These are phyloP conservation scores for Talaromyces pinophilus DNA, from an alignment of 2,329 filamentous ascomycete species.

Conservation along the genomic window DNA sequence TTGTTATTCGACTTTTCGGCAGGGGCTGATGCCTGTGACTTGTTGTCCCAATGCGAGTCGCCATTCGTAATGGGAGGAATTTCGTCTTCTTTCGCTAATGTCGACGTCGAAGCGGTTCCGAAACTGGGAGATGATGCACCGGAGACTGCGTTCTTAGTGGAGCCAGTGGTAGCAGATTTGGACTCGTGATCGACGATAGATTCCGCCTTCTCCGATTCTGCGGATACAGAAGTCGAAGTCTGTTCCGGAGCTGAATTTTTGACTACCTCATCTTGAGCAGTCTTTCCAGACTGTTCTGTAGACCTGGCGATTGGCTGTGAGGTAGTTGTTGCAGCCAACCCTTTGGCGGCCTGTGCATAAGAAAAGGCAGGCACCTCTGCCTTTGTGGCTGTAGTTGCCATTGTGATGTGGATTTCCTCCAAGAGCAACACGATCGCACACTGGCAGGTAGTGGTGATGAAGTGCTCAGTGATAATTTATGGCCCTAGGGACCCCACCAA, in stretches of 20 bases:
- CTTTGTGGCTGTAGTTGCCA: conserved; percentile 46
- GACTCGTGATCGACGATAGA: conserved; percentile 35
- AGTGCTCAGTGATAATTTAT: conserved; percentile 14
- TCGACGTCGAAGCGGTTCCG: conserved; percentile 55
- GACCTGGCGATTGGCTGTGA: conserved; percentile 49
- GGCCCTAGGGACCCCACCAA: conserved; percentile 22
- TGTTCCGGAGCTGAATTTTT: conserved; percentile 33
- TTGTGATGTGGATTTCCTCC: conserved; percentile 27
- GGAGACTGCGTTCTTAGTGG: conserved; percentile 40
- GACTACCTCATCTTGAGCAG: conserved; percentile 34
- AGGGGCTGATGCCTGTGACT: conserved; percentile 63
- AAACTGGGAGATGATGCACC: conserved; percentile 57
- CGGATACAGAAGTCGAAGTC: conserved; percentile 44
- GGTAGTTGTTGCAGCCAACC: conserved; percentile 56
- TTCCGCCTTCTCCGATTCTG: conserved; percentile 49
- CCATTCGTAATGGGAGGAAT: conserved; percentile 63
- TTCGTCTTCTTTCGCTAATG: conserved; percentile 61
- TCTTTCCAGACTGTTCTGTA: conserved; percentile 34
- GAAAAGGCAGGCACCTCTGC: conserved; percentile 68
- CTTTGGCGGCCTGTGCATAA: conserved; percentile 93
- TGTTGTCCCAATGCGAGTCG: conserved; percentile 68
- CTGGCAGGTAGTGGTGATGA: conserved; percentile 20
- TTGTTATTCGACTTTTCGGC: conserved; percentile 55
- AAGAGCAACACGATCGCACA: conserved; percentile 18
- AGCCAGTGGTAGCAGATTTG: conserved; percentile 32